Base-by-base conservation (phyloP, 2,329 filamentous ascomycete species). In the Xylariaceae sp. region DNA sequence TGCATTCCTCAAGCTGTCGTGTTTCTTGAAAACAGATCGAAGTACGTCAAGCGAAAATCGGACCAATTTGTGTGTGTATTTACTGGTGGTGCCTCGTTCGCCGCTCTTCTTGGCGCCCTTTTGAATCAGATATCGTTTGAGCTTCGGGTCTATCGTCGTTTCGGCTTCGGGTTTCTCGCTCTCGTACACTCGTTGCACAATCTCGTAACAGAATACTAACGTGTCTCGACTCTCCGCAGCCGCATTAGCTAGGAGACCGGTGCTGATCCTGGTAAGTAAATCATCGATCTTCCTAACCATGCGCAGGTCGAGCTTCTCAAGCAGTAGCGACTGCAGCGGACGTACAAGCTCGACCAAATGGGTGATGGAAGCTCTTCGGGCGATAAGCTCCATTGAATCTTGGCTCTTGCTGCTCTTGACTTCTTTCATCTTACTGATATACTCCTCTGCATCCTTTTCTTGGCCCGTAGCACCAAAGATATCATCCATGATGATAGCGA, bases 371-470 rank as follows among this genome's bases (percentile, higher is more conserved):
- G 88, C 83, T 36, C 83, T 89, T 57, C 84, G 87, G 19, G 93
- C 86, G 50, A 97, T 75, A 13, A 97, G 73, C 63, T 97, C 91
- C 83, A 97, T 94, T 0, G 93, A 95, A 60, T 98, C 94, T 57
- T 90, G 95, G 60, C 90, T 96, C 72, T 97, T 98, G 72, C 87
- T 96, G 64, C 87, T 93, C 71, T 95, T 97, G 42, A 98, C 85
- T 66, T 98, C 93, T 64, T 94, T 95, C 84, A 94, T 96, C 64
- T 91, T 87, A 61, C 83, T 95, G 42, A 85, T 84, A 62, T 98
- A 98, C 39, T 90, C 93, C 54, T 96, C 89, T 0, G 91, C 91
- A 55, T 98, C 93, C 65, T 98, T 98, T 60, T 98, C 91, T 66
- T 95, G 87, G 2, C 93, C 93, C 26, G 86, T 85, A 4, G 82